phyloP scores from a whole-genome alignment of 2,329 filamentous ascomycete genomes.

The Talaromyces sp. region DNA sequence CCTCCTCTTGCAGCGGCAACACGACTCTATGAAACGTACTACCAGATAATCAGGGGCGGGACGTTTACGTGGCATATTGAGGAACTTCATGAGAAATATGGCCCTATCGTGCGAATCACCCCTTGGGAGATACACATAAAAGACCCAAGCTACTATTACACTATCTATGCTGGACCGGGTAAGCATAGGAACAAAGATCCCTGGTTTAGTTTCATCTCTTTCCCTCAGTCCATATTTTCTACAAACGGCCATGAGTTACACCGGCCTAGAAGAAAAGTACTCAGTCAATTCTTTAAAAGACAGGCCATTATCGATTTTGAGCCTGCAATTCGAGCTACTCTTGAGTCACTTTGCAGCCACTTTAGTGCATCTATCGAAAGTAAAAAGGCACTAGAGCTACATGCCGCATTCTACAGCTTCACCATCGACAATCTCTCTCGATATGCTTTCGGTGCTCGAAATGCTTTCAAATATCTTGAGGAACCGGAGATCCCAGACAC shows the following conservation, averaged over 20 bases:
- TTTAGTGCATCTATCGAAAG: constrained; percentile 1
- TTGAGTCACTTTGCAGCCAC: constrained; percentile 9
- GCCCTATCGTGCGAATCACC: constrained; percentile 11
- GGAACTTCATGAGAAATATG: constrained; percentile 9
- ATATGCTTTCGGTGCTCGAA: constrained; percentile 12
- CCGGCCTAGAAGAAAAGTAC: constrained; percentile 6
- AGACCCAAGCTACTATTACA: constrained; percentile 15
- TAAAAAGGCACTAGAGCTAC: constrained; percentile 9
- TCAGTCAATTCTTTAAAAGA: constrained; percentile 15
- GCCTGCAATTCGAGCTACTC: constrained; percentile 10
- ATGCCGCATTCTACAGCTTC: constrained; percentile 13
- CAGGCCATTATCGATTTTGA: constrained; percentile 6
- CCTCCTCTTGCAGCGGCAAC: constrained; percentile 8
- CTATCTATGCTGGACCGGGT: constrained; percentile 16
- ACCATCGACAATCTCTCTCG: constrained; percentile 14
- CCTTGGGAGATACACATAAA: constrained; percentile 11
- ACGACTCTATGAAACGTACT: constrained; percentile 14
- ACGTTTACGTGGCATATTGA: constrained; percentile 14
- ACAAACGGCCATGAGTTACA: constrained; percentile 3
- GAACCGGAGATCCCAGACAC: not conserved
- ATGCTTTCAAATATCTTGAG: constrained; percentile 8
- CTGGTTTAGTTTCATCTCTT: constrained; percentile 9
- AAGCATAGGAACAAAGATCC: constrained; percentile 16
- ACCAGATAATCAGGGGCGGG: constrained; percentile 7
- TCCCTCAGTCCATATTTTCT: constrained; percentile 11